Evolutionary conservation across 805 yeast genomes (phyloP).

Genomic region (Blastobotrys americana): DNA sequence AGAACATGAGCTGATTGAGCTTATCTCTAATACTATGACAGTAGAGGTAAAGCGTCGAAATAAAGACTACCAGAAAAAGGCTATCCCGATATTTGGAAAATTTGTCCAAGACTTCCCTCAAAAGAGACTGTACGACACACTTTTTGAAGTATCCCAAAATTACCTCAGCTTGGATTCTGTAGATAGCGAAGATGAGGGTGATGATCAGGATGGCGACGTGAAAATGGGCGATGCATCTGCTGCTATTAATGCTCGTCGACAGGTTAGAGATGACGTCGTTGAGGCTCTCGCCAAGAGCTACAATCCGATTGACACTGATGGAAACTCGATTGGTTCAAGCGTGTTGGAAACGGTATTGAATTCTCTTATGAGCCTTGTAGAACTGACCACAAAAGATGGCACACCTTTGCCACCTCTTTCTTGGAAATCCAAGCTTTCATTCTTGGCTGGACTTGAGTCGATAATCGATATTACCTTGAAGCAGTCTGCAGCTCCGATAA

Average conservation of each 20-base stretch:
- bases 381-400: neutral
- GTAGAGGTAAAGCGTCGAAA: slow-evolving; percentile 64
- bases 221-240: slow-evolving; percentile 19
- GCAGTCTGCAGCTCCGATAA: neutral
- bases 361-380: neutral
- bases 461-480: neutral
- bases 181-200: slow-evolving; percentile 33
- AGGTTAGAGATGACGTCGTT: slow-evolving; percentile 14
- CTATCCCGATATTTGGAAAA: slow-evolving; percentile 46
- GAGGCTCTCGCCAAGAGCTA: slow-evolving; percentile 16
- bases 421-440: neutral
- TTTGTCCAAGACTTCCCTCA: slow-evolving; percentile 39
- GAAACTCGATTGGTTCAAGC: slow-evolving; percentile 12
- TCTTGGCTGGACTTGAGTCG: neutral
- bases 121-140: slow-evolving; percentile 29
- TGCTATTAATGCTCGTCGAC: slow-evolving; percentile 12
- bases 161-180: slow-evolving; percentile 37
- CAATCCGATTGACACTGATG: neutral
- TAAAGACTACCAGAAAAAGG: slow-evolving; percentile 51
- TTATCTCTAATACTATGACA: slow-evolving; percentile 40
- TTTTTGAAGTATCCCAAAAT: slow-evolving; percentile 28
- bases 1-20: slow-evolving; percentile 29
- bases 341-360: neutral
- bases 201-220: slow-evolving; percentile 33
- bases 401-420: too few species aligned